These are phyloP conservation scores for Fusarium robinianum DNA, from an alignment of 2,329 filamentous ascomycete genomes.

Conservation along the genomic window DNA sequence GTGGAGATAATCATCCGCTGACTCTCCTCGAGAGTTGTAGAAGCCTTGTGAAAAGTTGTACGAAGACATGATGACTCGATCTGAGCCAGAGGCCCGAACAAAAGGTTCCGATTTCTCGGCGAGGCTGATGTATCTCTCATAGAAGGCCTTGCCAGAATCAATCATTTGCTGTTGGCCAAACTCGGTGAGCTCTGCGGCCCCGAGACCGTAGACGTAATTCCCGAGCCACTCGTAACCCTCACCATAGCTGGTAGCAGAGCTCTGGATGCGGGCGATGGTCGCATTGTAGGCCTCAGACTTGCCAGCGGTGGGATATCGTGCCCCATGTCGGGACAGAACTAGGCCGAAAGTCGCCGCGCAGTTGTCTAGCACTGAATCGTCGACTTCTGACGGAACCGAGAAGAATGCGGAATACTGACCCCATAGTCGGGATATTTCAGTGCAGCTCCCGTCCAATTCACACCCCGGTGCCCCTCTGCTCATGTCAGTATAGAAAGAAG, in stretches of 20 bases:
- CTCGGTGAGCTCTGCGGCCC: constrained; percentile 67
- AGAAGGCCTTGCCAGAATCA: constrained; percentile 77
- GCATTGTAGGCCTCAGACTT: constrained; percentile 68
- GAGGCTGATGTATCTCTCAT: constrained; percentile 70
- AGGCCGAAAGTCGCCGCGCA: constrained; percentile 82
- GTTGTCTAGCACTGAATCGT: constrained; percentile 61
- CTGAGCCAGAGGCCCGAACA: constrained; percentile 70
- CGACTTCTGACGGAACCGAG: constrained; percentile 69
- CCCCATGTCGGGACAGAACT: constrained; percentile 82
- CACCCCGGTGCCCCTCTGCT: constrained; percentile 29
- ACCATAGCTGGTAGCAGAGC: constrained; percentile 58
- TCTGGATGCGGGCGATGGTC: constrained; percentile 69
- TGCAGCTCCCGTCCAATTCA: constrained; percentile 50
- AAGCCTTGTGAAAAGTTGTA: constrained; percentile 77
- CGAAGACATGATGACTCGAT: constrained; percentile 75
- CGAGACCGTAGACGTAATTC: constrained; percentile 72
- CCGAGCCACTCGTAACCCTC: constrained; percentile 70
- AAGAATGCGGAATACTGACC: constrained; percentile 90
- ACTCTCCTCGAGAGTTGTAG: constrained; percentile 50
- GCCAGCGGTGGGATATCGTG: constrained; percentile 73
- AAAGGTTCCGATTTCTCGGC: constrained; percentile 65
- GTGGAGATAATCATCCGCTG: constrained; percentile 52
- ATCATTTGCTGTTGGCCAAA: constrained; percentile 72
- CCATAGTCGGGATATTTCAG: constrained; percentile 67
- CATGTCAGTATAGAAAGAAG: neutral